These are phyloP conservation scores for Stagonosporopsis vannaccii DNA, from an alignment of 2,329 filamentous ascomycete species.

Conservation along the genomic window DNA sequence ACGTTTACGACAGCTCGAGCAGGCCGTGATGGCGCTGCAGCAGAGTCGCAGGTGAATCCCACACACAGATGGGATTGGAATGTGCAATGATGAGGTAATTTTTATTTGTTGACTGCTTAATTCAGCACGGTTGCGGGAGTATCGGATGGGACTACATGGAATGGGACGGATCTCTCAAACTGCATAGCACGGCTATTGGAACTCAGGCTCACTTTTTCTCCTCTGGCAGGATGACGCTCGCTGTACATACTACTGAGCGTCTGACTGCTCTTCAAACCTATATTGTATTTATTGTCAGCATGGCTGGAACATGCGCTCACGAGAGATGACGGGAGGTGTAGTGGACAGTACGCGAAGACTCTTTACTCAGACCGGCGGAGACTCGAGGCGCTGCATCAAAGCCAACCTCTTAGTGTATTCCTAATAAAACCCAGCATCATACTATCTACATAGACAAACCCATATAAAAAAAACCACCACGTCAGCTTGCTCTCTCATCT, in stretches of 20 bases:
- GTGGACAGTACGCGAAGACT: conserved; percentile 17
- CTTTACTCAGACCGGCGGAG: conserved; percentile 25
- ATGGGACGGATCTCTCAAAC: conserved; percentile 10
- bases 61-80: neutral
- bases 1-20: conserved; percentile 46
- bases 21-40: conserved; percentile 45
- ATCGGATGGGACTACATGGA: neutral
- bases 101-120: conserved; percentile 10
- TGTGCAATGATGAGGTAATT: neutral
- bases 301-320: conserved; percentile 32
- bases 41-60: conserved; percentile 26
- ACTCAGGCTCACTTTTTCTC: conserved; percentile 19
- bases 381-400: neutral
- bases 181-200: conserved; percentile 16
- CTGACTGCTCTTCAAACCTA: conserved; percentile 23
- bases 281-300: conserved; percentile 20
- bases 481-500: neutral
- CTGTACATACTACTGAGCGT: conserved; percentile 40
- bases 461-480: neutral
- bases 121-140: conserved; percentile 10
- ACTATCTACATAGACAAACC: neutral
- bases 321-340: conserved; percentile 11
- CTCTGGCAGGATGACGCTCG: conserved; percentile 41
- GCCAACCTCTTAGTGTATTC: conserved; percentile 14
- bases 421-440: neutral